Evolutionary conservation across 2,329 filamentous ascomycete genomes (phyloP).

Genomic region (Esteya vermicola): DNA sequence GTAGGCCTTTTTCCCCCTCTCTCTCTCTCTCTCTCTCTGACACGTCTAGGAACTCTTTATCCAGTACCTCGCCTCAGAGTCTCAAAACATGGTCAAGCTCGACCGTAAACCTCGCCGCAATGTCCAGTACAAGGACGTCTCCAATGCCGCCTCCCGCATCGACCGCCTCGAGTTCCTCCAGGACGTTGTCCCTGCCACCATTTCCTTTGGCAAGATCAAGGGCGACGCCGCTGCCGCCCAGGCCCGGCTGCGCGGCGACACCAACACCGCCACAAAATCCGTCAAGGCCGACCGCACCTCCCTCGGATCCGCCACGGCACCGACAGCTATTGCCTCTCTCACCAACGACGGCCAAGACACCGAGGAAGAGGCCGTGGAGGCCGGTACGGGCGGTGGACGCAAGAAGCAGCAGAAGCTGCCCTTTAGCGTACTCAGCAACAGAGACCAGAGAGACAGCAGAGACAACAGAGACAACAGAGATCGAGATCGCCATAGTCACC

Average conservation of each 20-base stretch:
- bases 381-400: not conserved
- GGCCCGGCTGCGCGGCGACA: slow-evolving; percentile 23
- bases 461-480: too few species aligned
- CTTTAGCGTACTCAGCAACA: slow-evolving; percentile 8
- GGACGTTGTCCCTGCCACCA: slow-evolving; percentile 80
- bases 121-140: slow-evolving; percentile 90
- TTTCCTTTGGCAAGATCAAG: slow-evolving; percentile 67
- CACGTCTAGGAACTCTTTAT: slow-evolving; percentile 80
- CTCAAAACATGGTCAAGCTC: slow-evolving; percentile 75
- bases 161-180: slow-evolving; percentile 92
- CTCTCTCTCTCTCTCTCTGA: not conserved
- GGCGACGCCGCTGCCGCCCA: slow-evolving; percentile 39
- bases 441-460: slow-evolving; percentile 2
- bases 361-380: not conserved
- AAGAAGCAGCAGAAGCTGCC: slow-evolving; percentile 9
- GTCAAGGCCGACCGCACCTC: slow-evolving; percentile 2
- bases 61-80: slow-evolving; percentile 74
- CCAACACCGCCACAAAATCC: not conserved
- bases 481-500: too few species aligned
- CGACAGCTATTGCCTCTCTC: slow-evolving; percentile 7
- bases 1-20: slow-evolving; percentile 26
- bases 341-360: slow-evolving; percentile 2
- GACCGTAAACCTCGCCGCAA: slow-evolving; percentile 87
- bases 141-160: slow-evolving; percentile 70
- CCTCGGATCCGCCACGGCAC: slow-evolving; percentile 3